phyloP scores from a whole-genome alignment of 2,329 filamentous ascomycete species.

The Colletotrichum ledebouriae region DNA sequence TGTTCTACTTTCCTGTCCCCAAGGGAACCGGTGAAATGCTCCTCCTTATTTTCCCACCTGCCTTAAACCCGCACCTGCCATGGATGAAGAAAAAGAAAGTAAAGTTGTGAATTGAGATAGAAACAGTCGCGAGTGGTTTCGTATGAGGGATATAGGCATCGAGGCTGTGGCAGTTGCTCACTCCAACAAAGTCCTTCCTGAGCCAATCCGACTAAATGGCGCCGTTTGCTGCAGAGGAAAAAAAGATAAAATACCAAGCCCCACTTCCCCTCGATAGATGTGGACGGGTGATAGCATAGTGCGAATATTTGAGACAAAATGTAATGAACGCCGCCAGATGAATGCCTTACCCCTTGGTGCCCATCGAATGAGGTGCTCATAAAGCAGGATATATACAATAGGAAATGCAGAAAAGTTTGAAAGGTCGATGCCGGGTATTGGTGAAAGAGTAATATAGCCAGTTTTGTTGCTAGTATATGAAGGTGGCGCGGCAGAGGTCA shows the following conservation, averaged over 20 bases:
- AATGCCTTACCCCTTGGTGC: conserved; percentile 39
- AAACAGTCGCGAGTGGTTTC: background rate
- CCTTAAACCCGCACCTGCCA: conserved; percentile 5
- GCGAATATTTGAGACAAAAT: conserved; percentile 11
- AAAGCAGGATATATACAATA: conserved; percentile 42
- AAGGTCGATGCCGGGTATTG: conserved; percentile 41
- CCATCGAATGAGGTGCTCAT: conserved; percentile 27
- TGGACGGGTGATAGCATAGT: background rate
- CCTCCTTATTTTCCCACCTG: conserved; percentile 14
- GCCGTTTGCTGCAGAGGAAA: conserved; percentile 1
- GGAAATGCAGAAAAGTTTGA: conserved; percentile 8
- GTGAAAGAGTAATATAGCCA: conserved; percentile 27
- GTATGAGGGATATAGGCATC: conserved; percentile 22
- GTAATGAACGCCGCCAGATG: conserved; percentile 40
- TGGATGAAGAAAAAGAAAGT: conserved; percentile 6
- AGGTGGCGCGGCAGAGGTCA: conserved; percentile 1
- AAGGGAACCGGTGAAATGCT: conserved; percentile 32
- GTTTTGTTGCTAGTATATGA: conserved; percentile 34
- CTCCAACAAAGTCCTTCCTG: conserved; percentile 3
- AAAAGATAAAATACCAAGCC: background rate
- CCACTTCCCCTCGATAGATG: background rate
- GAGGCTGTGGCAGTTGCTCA: conserved; percentile 19
- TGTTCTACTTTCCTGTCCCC: conserved; percentile 33
- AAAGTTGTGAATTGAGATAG: background rate
- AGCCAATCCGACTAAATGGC: background rate